Conservation (phyloP, 2,329 filamentous ascomycete genomes). For the Phialocephala subalpina region DNA sequence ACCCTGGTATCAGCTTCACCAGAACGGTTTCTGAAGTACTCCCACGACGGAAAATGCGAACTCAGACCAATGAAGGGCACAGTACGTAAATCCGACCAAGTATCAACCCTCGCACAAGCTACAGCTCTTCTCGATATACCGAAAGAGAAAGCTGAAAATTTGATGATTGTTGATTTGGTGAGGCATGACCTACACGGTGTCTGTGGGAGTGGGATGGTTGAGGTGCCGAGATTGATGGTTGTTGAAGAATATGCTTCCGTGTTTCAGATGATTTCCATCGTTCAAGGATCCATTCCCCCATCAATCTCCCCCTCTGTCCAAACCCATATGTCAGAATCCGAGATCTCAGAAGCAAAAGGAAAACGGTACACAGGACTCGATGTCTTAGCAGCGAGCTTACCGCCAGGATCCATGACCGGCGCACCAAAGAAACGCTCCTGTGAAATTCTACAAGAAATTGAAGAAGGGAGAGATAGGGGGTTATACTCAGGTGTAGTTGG, state of each 20-base stretch:
- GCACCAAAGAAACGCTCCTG: conserved; percentile 94
- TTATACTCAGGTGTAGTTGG: conserved; percentile 91
- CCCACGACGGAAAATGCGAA: conserved; percentile 66
- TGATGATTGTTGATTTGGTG: conserved; percentile 99
- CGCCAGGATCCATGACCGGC: conserved; percentile 95
- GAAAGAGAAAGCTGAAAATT: conserved; percentile 94
- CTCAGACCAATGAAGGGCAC: conserved; percentile 98
- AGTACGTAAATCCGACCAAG: conserved; percentile 76
- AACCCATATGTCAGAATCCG: conserved; percentile 13
- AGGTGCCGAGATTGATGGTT: conserved; percentile 79
- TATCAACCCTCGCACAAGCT: conserved; percentile 75
- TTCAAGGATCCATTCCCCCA: conserved; percentile 71
- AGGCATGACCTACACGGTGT: conserved; percentile 91
- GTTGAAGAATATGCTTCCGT: conserved; percentile 93
- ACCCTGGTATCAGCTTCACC: conserved; percentile 86
- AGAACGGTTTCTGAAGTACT: conserved; percentile 84
- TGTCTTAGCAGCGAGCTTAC: conserved; percentile 79
- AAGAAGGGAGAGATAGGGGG: conserved; percentile 68
- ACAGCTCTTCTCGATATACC: conserved; percentile 76
- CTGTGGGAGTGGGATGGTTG: conserved; percentile 76
- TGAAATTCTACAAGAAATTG: conserved; percentile 77
- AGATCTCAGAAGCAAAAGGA: conserved; percentile 25
- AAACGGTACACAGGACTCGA: conserved; percentile 69
- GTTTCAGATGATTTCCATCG: conserved; percentile 89
- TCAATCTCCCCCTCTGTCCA: conserved; percentile 4